Percentiles rank a stretch among this genome's conserved stretches.
These are phyloP conservation scores for Diospyros kaki DNA, from an alignment of 148 eudicot genomes.

Conservation along the genomic window DNA sequence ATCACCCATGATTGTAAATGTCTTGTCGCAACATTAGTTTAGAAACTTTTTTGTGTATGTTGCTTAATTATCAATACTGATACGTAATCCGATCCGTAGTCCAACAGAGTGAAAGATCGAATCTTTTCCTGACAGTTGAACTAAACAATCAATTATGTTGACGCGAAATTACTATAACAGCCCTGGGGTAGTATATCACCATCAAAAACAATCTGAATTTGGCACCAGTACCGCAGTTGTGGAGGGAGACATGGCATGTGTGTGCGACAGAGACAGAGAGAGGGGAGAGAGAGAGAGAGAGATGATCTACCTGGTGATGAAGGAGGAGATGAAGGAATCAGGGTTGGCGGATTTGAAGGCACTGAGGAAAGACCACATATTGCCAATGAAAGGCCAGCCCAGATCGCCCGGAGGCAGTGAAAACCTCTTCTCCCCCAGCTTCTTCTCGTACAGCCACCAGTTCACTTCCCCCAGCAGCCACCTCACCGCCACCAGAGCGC, in stretches of 20 bases:
- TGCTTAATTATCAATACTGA: no score
- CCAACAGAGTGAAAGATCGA: no score
- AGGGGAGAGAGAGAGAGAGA: constrained; percentile 10
- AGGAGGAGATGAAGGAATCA: constrained; percentile 59
- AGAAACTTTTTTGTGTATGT: no score
- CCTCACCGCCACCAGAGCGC: constrained; percentile 19
- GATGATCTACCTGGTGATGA: constrained; percentile 39
- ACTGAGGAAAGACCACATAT: constrained; percentile 77
- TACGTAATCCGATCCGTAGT: no score
- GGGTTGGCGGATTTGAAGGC: constrained; percentile 83
- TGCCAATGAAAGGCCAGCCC: constrained; percentile 85
- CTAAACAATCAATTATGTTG: no score
- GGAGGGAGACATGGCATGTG: neutral
- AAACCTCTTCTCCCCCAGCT: constrained; percentile 42
- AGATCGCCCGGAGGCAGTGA: constrained; percentile 75
- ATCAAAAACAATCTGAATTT: no score
- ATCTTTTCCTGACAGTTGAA: no score
- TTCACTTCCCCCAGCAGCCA: constrained; percentile 37
- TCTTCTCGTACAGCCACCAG: constrained; percentile 45
- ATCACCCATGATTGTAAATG: no score
- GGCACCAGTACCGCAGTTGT: no score
- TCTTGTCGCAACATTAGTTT: no score
- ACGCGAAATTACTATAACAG: no score
- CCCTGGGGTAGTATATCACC: no score
- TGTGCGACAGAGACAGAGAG: constrained; percentile 2